Evolutionary conservation across 345 rosid species (phyloP).

Genomic region (Melaleuca quinquenervia): DNA sequence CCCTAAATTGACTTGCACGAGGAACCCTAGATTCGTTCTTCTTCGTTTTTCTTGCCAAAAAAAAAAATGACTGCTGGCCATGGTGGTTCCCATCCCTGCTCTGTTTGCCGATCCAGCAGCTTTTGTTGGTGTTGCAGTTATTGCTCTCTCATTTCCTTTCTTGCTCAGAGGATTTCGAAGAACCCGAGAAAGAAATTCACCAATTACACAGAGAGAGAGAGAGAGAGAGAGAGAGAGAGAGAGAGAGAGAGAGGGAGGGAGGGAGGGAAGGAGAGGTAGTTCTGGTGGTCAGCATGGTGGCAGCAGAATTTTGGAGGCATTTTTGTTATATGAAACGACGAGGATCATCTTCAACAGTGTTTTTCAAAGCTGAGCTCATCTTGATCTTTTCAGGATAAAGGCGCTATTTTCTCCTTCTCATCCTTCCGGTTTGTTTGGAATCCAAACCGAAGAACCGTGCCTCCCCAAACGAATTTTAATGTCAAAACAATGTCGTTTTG

Average conservation of each 20-base stretch:
- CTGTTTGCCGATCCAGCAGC: conserved; percentile 9
- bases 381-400: background rate
- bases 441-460: too few relatives aligned
- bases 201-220: too few relatives aligned
- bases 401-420: too few relatives aligned
- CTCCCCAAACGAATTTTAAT: too few relatives aligned
- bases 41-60: too few relatives aligned
- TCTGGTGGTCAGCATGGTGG: conserved; percentile 17
- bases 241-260: background rate
- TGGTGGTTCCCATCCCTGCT: background rate
- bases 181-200: background rate
- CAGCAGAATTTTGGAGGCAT: conserved; percentile 21
- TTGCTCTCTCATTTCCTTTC: background rate
- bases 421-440: too few relatives aligned
- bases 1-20: too few relatives aligned
- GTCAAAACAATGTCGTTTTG: too few relatives aligned
- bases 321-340: background rate
- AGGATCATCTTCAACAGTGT: background rate
- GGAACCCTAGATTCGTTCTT: too few relatives aligned
- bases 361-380: background rate
- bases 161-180: background rate
- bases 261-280: too few relatives aligned
- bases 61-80: background rate
- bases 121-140: background rate
- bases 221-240: too few relatives aligned